Evolutionary conservation across 441 rosid genomes (phyloP).

Genomic region (Erodium moschatum): DNA sequence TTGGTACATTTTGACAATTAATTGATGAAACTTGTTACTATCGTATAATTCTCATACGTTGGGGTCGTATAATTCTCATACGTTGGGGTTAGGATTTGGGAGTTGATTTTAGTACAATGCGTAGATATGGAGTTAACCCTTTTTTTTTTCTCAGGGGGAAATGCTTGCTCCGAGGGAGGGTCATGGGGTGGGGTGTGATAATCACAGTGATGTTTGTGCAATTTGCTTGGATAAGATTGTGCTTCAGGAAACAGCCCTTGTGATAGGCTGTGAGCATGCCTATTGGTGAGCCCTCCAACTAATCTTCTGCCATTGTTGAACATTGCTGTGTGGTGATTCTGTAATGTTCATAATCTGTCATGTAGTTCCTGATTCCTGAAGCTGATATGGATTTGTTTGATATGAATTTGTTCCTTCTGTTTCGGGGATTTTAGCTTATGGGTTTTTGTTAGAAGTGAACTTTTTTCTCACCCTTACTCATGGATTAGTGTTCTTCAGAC

Average conservation of each 20-base stretch:
- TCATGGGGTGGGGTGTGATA: constrained; percentile 29
- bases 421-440: neutral
- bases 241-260: constrained; percentile 58
- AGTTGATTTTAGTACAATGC: too few relatives aligned
- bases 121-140: too few relatives aligned
- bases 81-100: constrained; percentile 9
- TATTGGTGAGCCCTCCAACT: constrained; percentile 45
- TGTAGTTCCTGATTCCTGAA: too few relatives aligned
- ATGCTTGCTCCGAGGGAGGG: constrained; percentile 22
- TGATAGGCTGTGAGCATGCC: constrained; percentile 71
- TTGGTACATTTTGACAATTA: too few relatives aligned
- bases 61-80: too few relatives aligned
- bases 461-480: too few relatives aligned
- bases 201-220: constrained; percentile 50
- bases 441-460: neutral
- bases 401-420: neutral
- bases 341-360: too few relatives aligned
- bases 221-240: constrained; percentile 59
- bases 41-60: too few relatives aligned
- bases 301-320: neutral
- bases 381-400: neutral
- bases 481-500: too few relatives aligned
- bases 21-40: too few relatives aligned
- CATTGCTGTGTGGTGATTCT: neutral
- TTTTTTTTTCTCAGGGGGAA: constrained; percentile 24